phyloP scores from a whole-genome alignment of 2,329 filamentous ascomycete genomes.

The Dactylellina cionopaga region DNA sequence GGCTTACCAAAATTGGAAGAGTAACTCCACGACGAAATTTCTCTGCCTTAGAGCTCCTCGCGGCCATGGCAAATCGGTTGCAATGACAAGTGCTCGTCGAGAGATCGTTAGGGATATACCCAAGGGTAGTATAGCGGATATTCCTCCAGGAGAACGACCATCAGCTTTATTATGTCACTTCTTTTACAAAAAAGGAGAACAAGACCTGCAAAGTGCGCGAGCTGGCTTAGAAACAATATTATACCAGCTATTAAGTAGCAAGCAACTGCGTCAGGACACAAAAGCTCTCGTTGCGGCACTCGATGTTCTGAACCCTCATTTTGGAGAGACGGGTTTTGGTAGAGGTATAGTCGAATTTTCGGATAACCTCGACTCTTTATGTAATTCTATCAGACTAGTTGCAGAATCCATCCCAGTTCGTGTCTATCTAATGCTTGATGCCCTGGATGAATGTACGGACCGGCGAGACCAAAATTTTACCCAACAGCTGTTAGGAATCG shows the following conservation, averaged over 20 bases:
- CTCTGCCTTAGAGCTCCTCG: constrained; percentile 16
- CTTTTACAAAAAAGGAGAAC: constrained; percentile 42
- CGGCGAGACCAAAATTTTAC: constrained; percentile 1
- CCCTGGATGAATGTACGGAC: constrained; percentile 30
- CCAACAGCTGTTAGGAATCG: background rate
- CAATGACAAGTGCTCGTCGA: constrained; percentile 19
- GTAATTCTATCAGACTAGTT: constrained; percentile 3
- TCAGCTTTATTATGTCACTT: constrained; percentile 23
- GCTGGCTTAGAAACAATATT: constrained; percentile 20
- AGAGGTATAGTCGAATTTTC: background rate
- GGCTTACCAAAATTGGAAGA: constrained; percentile 21
- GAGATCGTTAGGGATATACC: constrained; percentile 10
- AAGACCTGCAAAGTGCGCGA: constrained; percentile 29
- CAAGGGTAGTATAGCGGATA: background rate
- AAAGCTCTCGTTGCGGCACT: background rate
- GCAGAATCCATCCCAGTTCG: constrained; percentile 15
- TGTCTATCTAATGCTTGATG: constrained; percentile 36
- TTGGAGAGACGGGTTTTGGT: background rate
- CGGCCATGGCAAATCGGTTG: constrained; percentile 28
- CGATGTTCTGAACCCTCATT: constrained; percentile 17
- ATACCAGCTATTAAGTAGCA: constrained; percentile 17
- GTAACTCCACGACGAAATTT: background rate
- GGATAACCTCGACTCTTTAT: constrained; percentile 3
- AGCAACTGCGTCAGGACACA: constrained; percentile 5
- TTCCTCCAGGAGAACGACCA: background rate